phyloP scores from a whole-genome alignment of 495 filamentous ascomycete genomes.

The Clohesyomyces aquaticus region DNA sequence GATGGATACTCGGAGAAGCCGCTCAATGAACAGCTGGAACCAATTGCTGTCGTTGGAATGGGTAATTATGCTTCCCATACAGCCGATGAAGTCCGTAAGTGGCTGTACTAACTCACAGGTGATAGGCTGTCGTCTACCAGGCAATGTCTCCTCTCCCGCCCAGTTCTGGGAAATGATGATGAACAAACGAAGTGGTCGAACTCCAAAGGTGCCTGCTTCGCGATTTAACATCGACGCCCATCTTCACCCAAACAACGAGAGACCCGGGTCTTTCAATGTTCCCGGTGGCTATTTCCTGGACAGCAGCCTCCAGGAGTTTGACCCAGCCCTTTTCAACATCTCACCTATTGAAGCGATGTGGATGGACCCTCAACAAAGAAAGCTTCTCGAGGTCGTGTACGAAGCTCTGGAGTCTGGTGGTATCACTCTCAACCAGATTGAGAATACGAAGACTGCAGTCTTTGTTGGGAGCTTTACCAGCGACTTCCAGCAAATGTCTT shows the following conservation, averaged over 20 bases:
- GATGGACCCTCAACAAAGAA: conserved; percentile 24
- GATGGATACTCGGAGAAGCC: too few species aligned
- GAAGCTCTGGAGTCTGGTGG: conserved; percentile 41
- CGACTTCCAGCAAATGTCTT: conserved; percentile 11
- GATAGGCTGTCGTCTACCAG: conserved; percentile 21
- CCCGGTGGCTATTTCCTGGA: conserved; percentile 20
- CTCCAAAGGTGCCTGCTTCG: not conserved
- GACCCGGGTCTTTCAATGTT: conserved; percentile 9
- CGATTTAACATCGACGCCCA: conserved; percentile 15
- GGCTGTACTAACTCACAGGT: not conserved
- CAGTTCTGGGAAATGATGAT: conserved; percentile 14
- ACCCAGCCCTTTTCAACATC: conserved; percentile 19
- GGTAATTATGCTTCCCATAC: not conserved
- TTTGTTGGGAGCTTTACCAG: conserved; percentile 16
- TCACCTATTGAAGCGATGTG: conserved; percentile 2
- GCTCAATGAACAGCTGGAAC: too few species aligned
- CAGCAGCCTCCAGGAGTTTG: conserved; percentile 6
- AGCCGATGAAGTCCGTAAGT: too few species aligned
- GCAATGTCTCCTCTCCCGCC: not conserved
- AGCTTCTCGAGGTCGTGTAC: conserved; percentile 36
- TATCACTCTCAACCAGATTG: conserved; percentile 33
- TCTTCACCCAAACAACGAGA: conserved; percentile 10
- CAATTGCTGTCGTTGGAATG: conserved; percentile 22
- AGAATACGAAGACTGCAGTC: not conserved
- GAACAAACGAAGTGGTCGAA: not conserved